Base-by-base conservation (phyloP, 306 rosid genomes). In the Trifolium fragiferum region DNA sequence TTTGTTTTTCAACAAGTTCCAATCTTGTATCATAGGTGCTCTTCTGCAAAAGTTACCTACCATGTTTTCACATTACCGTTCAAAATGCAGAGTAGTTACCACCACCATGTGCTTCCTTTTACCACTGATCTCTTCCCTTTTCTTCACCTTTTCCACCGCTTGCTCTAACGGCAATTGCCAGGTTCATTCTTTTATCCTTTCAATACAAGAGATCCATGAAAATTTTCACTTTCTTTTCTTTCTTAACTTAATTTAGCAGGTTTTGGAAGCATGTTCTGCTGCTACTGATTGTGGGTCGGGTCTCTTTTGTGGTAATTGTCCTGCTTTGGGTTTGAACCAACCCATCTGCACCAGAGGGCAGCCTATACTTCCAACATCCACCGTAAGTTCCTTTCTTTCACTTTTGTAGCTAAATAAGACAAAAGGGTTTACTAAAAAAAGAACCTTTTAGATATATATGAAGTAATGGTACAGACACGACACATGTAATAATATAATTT, bases 271-370 rank as follows among this genome's bases (percentile, higher is more conserved):
- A 41, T 94, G 99, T 73, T 78, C 90, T 2, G 79, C 84, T 8
- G 74, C 92, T 43, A 84, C 87, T 8, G 92, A 90, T 80, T 94
- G 99, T 76, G 96, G 89, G n/a, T 19, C 89, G 5, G 92, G 96
- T 49, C 93, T 94, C 10, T 94, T 89, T 76, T 94, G 99, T 70
- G 98, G 99, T 58, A 89, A 92, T 68, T 94, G 99, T 73, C 98
- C 96, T 65, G 78, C 89, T 81, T 81, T 85, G 62, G 97, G 90
- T 10, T 67, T 80, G 73, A 84, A 81, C 38, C 93, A 85, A 76
- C 98, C 99, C 33, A 35, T 89, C 38, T 95, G 99, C 66, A 90
- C 84, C 76, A 83, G 99, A 85, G 98, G 93, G 74, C 96, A 90
- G 73, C 84, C 92, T 12, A 77, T 70, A 27, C 2, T 82, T 30